These are phyloP conservation scores for Mycena polygramma DNA, from an alignment of 768 basidiomycete species.

Conservation along the genomic window DNA sequence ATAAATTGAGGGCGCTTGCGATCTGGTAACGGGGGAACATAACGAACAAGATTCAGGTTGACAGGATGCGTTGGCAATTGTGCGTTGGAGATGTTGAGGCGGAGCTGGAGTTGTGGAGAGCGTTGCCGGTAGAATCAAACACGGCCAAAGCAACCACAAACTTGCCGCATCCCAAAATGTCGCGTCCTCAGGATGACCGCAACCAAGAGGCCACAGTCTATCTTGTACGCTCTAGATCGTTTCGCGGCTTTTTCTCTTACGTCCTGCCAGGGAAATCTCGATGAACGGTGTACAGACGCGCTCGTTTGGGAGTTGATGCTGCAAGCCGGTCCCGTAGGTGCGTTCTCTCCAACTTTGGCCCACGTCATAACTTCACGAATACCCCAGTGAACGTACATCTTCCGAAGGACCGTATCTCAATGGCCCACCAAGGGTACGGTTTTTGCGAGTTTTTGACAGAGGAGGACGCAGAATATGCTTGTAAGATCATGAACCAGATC, in stretches of 20 bases:
- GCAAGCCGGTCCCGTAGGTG: conserved; percentile 98
- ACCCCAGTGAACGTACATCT: conserved; percentile 93
- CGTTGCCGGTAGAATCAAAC: not conserved
- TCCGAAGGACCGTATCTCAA: conserved; percentile 98
- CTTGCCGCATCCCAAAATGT: conserved; percentile 53
- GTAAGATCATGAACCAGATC: conserved; percentile 99
- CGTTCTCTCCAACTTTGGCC: conserved; percentile 48
- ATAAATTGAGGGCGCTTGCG: conserved; percentile 9
- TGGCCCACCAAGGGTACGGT: conserved; percentile 98
- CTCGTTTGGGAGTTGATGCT: conserved; percentile 99
- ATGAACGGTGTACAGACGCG: conserved; percentile 94
- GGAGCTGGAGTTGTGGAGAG: not conserved
- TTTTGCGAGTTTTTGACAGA: conserved; percentile 99
- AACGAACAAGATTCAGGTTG: not conserved
- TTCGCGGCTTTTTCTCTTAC: conserved; percentile 21
- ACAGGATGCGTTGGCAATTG: conserved; percentile 2
- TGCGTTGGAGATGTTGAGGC: too few species aligned
- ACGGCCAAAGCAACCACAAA: conserved; percentile 13
- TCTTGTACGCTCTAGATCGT: conserved; percentile 60
- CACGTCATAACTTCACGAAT: conserved; percentile 13
- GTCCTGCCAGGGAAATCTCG: conserved; percentile 86
- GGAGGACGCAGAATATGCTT: conserved; percentile 99
- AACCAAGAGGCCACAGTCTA: conserved; percentile 95
- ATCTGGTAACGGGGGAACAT: not conserved
- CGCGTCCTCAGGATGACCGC: conserved; percentile 86